phyloP scores from a whole-genome alignment of 768 basidiomycete genomes.

The Lentinula edodes region DNA sequence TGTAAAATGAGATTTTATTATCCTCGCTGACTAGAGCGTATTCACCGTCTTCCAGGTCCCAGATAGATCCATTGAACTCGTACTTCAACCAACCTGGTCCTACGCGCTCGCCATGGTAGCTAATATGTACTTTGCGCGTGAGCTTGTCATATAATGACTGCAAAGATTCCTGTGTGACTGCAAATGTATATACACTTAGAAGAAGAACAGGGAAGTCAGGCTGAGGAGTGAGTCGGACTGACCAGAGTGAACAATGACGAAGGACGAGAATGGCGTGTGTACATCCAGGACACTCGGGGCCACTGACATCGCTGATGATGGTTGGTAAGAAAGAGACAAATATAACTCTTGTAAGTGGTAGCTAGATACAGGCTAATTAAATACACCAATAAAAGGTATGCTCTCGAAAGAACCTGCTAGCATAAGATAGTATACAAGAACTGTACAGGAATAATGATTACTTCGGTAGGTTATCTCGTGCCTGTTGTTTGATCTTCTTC shows the following conservation, averaged over 20 bases:
- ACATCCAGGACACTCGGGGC: slow-evolving; percentile 55
- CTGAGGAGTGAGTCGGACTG: slow-evolving; percentile 16
- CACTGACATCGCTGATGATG: slow-evolving; percentile 18
- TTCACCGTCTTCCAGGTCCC: slow-evolving; percentile 87
- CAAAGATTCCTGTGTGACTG: slow-evolving; percentile 68
- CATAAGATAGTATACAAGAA: slow-evolving; percentile 6
- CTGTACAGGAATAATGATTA: slow-evolving; percentile 27
- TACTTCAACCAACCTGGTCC: slow-evolving; percentile 86
- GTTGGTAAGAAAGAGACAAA: background rate
- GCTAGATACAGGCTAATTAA: background rate
- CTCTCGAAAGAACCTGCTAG: background rate
- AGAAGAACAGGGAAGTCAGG: background rate
- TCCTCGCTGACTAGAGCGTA: background rate
- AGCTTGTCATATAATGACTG: slow-evolving; percentile 64
- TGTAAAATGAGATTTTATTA: background rate
- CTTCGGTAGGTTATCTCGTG: slow-evolving; percentile 86
- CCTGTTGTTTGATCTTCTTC: slow-evolving; percentile 78
- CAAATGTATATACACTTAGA: background rate
- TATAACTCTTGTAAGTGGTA: too few species aligned
- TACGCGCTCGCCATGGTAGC: slow-evolving; percentile 56
- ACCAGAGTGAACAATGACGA: slow-evolving; percentile 74
- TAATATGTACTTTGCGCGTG: slow-evolving; percentile 55
- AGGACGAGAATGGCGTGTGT: slow-evolving; percentile 72
- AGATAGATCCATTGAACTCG: slow-evolving; percentile 69
- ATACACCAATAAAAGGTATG: background rate